Base-by-base conservation (phyloP, 1,139 yeast genomes). In the Nematodospora anomalae region DNA sequence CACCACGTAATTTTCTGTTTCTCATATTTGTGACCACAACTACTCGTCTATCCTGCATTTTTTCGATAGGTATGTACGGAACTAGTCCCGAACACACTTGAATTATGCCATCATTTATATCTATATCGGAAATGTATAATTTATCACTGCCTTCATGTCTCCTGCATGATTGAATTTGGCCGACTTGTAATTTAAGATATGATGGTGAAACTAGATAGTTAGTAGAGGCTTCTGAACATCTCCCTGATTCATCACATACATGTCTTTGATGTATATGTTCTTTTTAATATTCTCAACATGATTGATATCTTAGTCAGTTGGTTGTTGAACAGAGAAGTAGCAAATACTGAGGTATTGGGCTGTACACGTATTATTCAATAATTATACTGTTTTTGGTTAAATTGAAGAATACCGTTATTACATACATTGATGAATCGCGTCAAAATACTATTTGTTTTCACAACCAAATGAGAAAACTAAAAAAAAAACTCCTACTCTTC, bases 1-100 rank as follows among this genome's bases (percentile, higher is more conserved):
- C 66, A 3, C 84, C 84, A 61, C 97, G 79, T 95, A 90, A 86
- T 54, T 79, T 83, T 32, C 86, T 95, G 8, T 96, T 95, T 67
- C 88, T 89, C 65, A 89, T 74, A 68, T 88, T 88, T 47, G 95
- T 88, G 47, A 89, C 85, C 34, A 83, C 84, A 30, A 89, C 84
- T 36, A 90, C 95, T 43, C 75, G 71, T 53, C 94, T 80, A 58
- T 83, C 74, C 64, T 83, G 88, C 92, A 90, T 80, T 36, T 80
- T 84, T 56, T 87, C 95, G 43, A 87, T 59, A 16, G 94, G 80
- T 50, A 84, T 73, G 62, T 80, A 77, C 49, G 82, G 80, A 38
- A 86, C 96, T 50, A 90, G 71, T 3, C 84, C 85, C 26, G 81
- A 76, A 45, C 81, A 76, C 1, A 79, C 78, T 35, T 75, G 79